A percentile compares a stretch with the other conserved stretches of the same genome.
These are phyloP conservation scores for Blastobotrys terrestris DNA, from an alignment of 805 yeast species.

Conservation along the genomic window DNA sequence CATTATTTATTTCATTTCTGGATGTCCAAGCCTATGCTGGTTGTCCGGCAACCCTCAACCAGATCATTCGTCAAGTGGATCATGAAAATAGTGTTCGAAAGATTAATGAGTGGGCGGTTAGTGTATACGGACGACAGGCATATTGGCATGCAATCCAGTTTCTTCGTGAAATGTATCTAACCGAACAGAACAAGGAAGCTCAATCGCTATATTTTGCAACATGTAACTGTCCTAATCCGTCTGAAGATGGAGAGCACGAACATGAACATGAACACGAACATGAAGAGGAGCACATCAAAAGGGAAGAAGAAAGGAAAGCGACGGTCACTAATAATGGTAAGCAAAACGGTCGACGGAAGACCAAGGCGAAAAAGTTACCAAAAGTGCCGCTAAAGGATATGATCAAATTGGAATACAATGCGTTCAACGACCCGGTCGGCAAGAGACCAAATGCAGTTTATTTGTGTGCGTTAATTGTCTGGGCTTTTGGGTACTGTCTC, in stretches of 20 bases:
- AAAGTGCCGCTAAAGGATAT: constrained; percentile 11
- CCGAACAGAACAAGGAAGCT: constrained; percentile 36
- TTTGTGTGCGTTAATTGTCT: constrained; percentile 26
- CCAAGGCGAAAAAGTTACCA: background rate
- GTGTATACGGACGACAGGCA: constrained; percentile 44
- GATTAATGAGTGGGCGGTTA: constrained; percentile 47
- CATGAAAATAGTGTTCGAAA: constrained; percentile 44
- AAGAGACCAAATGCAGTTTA: constrained; percentile 28
- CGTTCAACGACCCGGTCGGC: constrained; percentile 23
- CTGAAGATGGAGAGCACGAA: constrained; percentile 18
- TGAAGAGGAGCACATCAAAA: constrained; percentile 8
- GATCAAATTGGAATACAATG: constrained; percentile 16
- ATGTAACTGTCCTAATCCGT: constrained; percentile 16
- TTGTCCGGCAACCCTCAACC: constrained; percentile 74
- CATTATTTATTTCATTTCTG: constrained; percentile 65
- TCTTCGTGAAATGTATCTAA: constrained; percentile 53
- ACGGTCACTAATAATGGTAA: background rate
- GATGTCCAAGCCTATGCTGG: constrained; percentile 78
- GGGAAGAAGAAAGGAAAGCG: constrained; percentile 3
- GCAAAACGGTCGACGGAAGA: background rate
- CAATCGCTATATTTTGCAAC: constrained; percentile 6
- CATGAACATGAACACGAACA: constrained; percentile 19
- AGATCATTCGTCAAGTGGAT: constrained; percentile 47
- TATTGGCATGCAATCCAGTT: constrained; percentile 57
- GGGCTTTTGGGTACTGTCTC: constrained; percentile 28